Evolutionary conservation across 768 basidiomycete species (phyloP), one percentile per base, ranked within the genome.

Genomic region (Trametes elegans): DNA sequence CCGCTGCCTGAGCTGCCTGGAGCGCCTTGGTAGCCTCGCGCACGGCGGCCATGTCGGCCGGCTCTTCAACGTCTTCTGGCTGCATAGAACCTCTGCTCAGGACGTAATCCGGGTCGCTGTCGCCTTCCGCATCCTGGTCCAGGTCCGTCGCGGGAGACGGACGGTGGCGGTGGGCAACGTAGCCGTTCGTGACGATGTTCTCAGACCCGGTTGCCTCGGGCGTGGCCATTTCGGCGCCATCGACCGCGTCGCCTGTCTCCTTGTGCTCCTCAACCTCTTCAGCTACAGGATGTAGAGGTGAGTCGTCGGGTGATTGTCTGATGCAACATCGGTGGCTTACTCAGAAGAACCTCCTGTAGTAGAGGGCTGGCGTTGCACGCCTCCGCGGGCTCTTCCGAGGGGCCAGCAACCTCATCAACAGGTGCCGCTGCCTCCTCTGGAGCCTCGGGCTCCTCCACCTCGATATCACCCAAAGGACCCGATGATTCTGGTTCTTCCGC

Each of bases 41-140:
- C 10, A n/a, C 19, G 31, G 21, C 14, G 10, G 14, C 10, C 5
- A n/a, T 29, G 13, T 9, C 32, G 8, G 10, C n/a, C 41, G 2
- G 41, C n/a, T 11, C n/a, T n/a, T n/a, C n/a, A n/a, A n/a, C n/a
- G n/a, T n/a, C n/a, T n/a, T n/a, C n/a, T n/a, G n/a, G n/a, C n/a
- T n/a, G n/a, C 27, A 24, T 18, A 18, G 7, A 6, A 32, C 32
- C 16, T 40, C 52, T 6, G 28, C 24, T 3, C 28, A 27, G 39
- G 5, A 41, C 32, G 32, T 63, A 58, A 16, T 65, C 61, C 7
- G 59, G 49, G 26, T 65, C 62, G 8, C 53, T 39, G n/a, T 65
- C 62, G 9, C 60, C 60, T 23, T 63, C 64, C 8, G 56, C 61
- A 29, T 62, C 61, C 0, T 34, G 48, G 35, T 64, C 58, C 1